A percentile compares a stretch with the other conserved stretches of the same genome.
Conservation (phyloP, 371 early-diverging fungal genomes). For the Batrachochytrium dendrobatidis region DNA sequence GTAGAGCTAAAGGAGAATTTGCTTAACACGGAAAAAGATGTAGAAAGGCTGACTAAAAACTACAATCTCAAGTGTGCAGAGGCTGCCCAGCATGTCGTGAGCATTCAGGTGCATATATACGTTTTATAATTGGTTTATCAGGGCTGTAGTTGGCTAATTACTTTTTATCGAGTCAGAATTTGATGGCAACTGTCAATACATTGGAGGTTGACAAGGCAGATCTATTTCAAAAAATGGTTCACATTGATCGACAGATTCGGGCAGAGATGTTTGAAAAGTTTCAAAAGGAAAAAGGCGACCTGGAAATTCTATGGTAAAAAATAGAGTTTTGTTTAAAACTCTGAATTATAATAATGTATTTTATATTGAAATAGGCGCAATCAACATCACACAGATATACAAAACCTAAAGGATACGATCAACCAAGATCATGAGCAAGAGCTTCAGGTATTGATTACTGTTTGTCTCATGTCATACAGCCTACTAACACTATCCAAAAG, state of each 20-base stretch:
- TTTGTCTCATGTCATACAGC: background rate
- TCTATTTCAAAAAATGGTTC: constrained; percentile 41
- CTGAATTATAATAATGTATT: background rate
- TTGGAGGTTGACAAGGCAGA: constrained; percentile 43
- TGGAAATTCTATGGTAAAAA: constrained; percentile 4
- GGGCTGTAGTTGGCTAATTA: no score
- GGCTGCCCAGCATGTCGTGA: no score
- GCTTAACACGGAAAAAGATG: no score
- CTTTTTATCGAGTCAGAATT: no score
- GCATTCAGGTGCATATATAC: no score
- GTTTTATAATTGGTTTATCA: no score
- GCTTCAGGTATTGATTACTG: background rate
- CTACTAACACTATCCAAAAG: no score
- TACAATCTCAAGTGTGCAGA: no score
- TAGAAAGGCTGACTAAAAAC: no score
- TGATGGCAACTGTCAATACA: background rate
- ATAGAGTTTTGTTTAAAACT: background rate
- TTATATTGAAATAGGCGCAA: constrained; percentile 7
- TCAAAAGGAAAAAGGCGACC: constrained; percentile 26
- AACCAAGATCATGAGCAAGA: background rate
- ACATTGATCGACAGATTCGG: constrained; percentile 33
- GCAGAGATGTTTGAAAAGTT: constrained; percentile 30
- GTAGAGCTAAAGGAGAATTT: no score
- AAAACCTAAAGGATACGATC: constrained; percentile 18
- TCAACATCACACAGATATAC: constrained; percentile 18